Percentiles rank a stretch among this genome's conserved stretches.
phyloP scores from a whole-genome alignment of 2,329 filamentous ascomycete species.

The Lasiodiplodia hormozganensis region DNA sequence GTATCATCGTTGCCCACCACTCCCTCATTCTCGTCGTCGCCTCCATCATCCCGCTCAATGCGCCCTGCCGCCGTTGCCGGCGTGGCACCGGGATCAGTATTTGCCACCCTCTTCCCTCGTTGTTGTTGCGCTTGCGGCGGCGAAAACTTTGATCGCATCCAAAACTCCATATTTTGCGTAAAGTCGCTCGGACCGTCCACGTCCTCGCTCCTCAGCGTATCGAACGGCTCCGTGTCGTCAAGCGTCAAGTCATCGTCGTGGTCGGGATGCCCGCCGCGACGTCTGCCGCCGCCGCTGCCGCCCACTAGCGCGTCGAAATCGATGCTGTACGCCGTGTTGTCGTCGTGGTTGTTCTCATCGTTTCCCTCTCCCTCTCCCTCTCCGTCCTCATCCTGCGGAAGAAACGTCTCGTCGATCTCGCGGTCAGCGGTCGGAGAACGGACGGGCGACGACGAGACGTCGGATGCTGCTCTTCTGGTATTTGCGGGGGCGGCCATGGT shows the following conservation, averaged over 20 bases:
- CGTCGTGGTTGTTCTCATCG: background rate
- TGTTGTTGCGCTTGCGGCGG: constrained; percentile 33
- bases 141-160: constrained; percentile 45
- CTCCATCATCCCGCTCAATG: constrained; percentile 5
- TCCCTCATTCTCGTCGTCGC: constrained; percentile 34
- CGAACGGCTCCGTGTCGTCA: constrained; percentile 40
- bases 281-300: constrained; percentile 30
- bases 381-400: background rate
- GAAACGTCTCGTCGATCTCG: background rate
- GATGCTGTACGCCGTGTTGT: constrained; percentile 42
- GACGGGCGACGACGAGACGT: background rate
- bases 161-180: constrained; percentile 52
- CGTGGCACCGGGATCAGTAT: background rate
- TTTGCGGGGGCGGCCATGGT: background rate
- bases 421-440: background rate
- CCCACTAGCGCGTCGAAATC: constrained; percentile 47
- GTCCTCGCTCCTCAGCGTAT: constrained; percentile 48
- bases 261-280: constrained; percentile 30
- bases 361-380: background rate
- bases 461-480: background rate
- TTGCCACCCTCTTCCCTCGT: background rate
- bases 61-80: background rate
- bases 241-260: constrained; percentile 43
- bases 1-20: constrained; percentile 27
- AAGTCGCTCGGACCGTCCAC: constrained; percentile 52